A percentile compares a stretch with the other conserved stretches of the same genome.
Evolutionary conservation across 139 green algal genomes (phyloP).

Genomic region (Tetraselmis striata): DNA sequence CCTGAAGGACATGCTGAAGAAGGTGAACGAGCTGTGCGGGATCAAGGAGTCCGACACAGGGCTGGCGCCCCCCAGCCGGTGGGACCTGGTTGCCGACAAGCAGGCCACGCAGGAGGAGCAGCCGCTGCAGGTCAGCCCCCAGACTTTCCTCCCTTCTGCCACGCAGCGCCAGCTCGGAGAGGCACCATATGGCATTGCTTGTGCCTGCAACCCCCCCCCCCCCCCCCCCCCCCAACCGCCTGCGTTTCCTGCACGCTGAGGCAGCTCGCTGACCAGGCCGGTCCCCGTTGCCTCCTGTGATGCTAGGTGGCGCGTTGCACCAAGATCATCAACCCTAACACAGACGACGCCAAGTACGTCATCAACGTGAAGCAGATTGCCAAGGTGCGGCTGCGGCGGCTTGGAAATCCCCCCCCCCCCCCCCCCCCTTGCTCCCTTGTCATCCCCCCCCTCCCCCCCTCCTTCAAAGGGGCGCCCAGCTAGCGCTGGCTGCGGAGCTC

Average conservation of each 20-base stretch:
- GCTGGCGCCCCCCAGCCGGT: constrained; percentile 88
- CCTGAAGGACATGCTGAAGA: constrained; percentile 71
- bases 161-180: too few species aligned
- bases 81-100: constrained; percentile 99
- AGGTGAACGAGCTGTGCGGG: constrained; percentile 80
- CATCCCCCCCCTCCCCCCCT: not conserved
- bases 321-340: constrained; percentile 98
- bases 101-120: constrained; percentile 98
- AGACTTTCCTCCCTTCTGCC: too few species aligned
- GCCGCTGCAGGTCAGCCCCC: constrained; percentile 73
- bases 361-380: constrained; percentile 99
- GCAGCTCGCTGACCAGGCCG: too few species aligned
- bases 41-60: constrained; percentile 94
- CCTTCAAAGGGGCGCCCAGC: too few species aligned
- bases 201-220: too few species aligned
- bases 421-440: not conserved
- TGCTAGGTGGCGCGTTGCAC: constrained; percentile 97
- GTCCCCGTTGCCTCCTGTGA: too few species aligned
- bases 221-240: too few species aligned
- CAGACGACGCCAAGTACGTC: constrained; percentile 97
- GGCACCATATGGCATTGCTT: too few species aligned
- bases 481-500: too few species aligned
- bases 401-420: too few species aligned
- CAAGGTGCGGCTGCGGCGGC: too few species aligned
- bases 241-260: too few species aligned